These are phyloP conservation scores for Solanum pinnatisectum DNA, from an alignment of 257 asterid species.

Conservation along the genomic window DNA sequence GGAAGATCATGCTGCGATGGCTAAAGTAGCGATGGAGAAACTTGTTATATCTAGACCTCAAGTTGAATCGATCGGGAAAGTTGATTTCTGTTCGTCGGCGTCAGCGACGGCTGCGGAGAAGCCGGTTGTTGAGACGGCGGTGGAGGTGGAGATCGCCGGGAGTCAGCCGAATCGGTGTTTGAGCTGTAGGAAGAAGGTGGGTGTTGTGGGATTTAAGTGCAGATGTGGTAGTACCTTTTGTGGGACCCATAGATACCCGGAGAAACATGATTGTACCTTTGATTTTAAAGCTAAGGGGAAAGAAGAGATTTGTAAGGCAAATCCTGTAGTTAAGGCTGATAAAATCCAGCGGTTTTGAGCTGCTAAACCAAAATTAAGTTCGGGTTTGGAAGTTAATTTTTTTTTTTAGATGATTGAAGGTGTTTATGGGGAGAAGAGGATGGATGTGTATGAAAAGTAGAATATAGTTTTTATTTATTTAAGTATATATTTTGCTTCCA, in stretches of 20 bases:
- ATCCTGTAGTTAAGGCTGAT: slow-evolving; percentile 39
- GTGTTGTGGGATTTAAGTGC: slow-evolving; percentile 34
- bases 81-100: not conserved
- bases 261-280: slow-evolving; percentile 33
- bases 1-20: slow-evolving; percentile 20
- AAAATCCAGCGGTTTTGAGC: slow-evolving; percentile 21
- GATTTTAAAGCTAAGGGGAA: slow-evolving; percentile 30
- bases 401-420: not conserved
- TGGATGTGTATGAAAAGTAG: not conserved
- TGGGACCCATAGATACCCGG: slow-evolving; percentile 42
- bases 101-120: not conserved
- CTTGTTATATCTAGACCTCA: not conserved
- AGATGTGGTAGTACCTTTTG: slow-evolving; percentile 42
- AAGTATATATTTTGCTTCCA: not conserved
- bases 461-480: not conserved
- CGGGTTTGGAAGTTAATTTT: not conserved
- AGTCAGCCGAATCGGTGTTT: slow-evolving; percentile 15
- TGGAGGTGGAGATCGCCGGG: not conserved
- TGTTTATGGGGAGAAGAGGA: not conserved
- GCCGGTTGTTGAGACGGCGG: not conserved
- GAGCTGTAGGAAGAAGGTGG: slow-evolving; percentile 31
- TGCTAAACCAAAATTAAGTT: not conserved
- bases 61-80: not conserved
- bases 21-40: slow-evolving; percentile 28
- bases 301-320: slow-evolving; percentile 27